Base-by-base conservation (phyloP, 371 early-diverging fungal genomes). In the Mortierella sp. region DNA sequence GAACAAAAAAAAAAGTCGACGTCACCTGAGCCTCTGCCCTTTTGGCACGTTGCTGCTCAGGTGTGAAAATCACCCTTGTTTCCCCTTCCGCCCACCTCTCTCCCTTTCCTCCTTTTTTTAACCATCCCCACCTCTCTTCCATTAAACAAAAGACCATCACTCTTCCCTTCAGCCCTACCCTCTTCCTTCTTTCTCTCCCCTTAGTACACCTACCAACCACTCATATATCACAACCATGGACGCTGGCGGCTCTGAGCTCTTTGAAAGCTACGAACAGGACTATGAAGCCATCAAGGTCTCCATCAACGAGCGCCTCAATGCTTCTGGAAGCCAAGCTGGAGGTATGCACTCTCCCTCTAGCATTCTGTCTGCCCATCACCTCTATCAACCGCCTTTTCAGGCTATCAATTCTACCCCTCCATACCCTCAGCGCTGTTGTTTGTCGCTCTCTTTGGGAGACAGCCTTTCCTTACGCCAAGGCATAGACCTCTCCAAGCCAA, bases 251-350 rank as follows among this genome's bases (percentile, higher is more conserved):
- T 88, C 93, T 31, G 95, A 96, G 24, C 92, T 96, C 26, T 96
- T 96, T 79, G 90, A 91, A 55, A 95, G 91, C 71, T 97, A 97
- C 89, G 94, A 97, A 74, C 92, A 93, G 83, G 98, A 97, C 81
- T 95, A 92, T 78, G 87, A 87, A 44, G 86, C 93, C 31, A 85
- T 97, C 39, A 85, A 88, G 55, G 89, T 89, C 29, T 81, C 92
- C 34, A 91, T 96, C 64, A 77, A 80, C 19, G 83, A 85, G 39
- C 94, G 95, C 69, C 87, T 96, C 74, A 90, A 87, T 22, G 79
- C 88, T 29, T 87, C 89, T 67, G 90, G 92, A 31, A 81, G 82
- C 48, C 91, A 90, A 66, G 82, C 80, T 72, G 94, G 93, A 88
- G 92, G 92, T 88, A 86, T 24, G 70, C 7, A 1, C 48, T 41